Conservation (phyloP, 805 yeast species). For the Kuraishia cidri region DNA sequence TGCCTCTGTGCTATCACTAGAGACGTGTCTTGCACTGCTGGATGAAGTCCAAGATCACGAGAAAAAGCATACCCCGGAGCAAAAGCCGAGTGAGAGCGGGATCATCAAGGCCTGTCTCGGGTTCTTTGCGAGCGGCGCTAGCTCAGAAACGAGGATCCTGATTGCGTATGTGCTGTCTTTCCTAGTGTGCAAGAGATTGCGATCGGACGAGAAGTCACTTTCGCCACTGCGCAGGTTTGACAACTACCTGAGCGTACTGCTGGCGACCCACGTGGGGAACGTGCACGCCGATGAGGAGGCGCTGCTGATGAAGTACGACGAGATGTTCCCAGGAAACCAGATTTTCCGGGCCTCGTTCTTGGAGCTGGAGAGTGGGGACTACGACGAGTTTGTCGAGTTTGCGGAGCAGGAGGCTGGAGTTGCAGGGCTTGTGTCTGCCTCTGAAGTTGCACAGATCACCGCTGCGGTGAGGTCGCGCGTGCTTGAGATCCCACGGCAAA, state of each 20-base stretch:
- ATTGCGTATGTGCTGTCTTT: too few species aligned
- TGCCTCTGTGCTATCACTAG: too few species aligned
- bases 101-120: too few species aligned
- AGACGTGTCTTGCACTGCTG: too few species aligned
- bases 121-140: too few species aligned
- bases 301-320: constrained; percentile 12
- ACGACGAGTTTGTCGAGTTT: constrained; percentile 7
- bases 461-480: constrained; percentile 50
- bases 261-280: constrained; percentile 20
- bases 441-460: constrained; percentile 10
- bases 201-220: too few species aligned
- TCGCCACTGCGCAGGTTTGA: constrained; percentile 7
- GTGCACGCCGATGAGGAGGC: constrained; percentile 16
- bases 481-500: constrained; percentile 62
- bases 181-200: too few species aligned
- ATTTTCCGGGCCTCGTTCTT: constrained; percentile 5
- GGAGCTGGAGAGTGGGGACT: constrained; percentile 4
- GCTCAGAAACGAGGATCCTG: constrained; percentile 1
- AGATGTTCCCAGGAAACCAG: constrained; percentile 9
- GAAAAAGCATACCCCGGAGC: too few species aligned
- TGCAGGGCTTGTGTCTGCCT: constrained; percentile 3
- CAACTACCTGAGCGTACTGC: constrained; percentile 22
- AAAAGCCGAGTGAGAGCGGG: too few species aligned
- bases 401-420: not conserved
- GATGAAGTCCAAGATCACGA: too few species aligned